Base-by-base conservation (phyloP, 2,329 filamentous ascomycete species). In the Neonectria neomacrospora region DNA sequence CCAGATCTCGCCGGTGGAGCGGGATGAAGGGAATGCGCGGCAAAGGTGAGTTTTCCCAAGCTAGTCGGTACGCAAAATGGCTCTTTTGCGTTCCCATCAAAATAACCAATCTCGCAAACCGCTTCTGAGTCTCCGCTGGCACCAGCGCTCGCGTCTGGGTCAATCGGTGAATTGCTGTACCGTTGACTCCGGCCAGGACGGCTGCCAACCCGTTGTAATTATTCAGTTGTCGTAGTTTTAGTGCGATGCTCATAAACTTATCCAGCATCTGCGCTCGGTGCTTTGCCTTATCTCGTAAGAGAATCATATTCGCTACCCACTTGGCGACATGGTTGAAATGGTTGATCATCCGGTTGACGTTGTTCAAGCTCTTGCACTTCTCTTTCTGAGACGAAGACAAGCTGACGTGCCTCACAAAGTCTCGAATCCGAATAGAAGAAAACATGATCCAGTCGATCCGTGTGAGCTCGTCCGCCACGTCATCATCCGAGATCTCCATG, bases 401-500 rank as follows among this genome's bases (percentile, higher is more conserved):
- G 73, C 90, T 96, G 67, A 97, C 94, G 75, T 97, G 92, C 5
- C 96, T 91, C 44, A 98, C 91, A 52, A 98, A 88, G 78, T 99
- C 96, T 62, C 96, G 92, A 58, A 97, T 92, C 26, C 93, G 90
- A 65, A 98, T 97, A 1, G 94, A 94, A 55, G 92, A 96, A 78
- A 97, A 98, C 91, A 98, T 96, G 77, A 96, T 90, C 95, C 95
- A 98, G 79, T 99, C 96, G 58, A 99, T 97, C 64, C 95, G 87
- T 4, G 96, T 98, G 73, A 99, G 86, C 78, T 99, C 96, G 63
- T 91, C 90, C 16, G 95, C 95, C 69, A 98, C 90, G 52, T 93
- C 88, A 65, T 97, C 92, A 56, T 96, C 91, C 1, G 91, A 85
- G 23, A 91, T 90, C 37, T 92, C 91, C 90, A 98, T 97, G 69